These are phyloP conservation scores for Chloris gayana DNA, from an alignment of 176 grass and related monocot genomes.

Conservation along the genomic window DNA sequence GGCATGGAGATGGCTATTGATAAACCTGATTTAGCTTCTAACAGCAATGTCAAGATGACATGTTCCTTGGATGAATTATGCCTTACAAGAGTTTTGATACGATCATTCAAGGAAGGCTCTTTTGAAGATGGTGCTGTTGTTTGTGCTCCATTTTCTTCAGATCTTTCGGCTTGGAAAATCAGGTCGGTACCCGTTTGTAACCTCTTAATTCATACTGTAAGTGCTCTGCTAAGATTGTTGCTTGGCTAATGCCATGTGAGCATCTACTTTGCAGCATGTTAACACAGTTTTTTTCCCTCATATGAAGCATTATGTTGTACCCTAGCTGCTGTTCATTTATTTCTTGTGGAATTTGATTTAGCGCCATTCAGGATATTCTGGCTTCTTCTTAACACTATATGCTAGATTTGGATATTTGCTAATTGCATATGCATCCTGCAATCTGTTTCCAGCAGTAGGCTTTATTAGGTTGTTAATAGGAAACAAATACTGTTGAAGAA, in stretches of 20 bases:
- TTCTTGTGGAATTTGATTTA: not conserved
- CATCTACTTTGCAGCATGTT: not conserved
- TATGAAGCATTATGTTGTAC: not conserved
- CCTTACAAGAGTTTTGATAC: slow-evolving; percentile 71
- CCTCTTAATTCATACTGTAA: not conserved
- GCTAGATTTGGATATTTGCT: slow-evolving; percentile 13
- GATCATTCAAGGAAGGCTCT: slow-evolving; percentile 73
- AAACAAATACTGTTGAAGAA: not conserved
- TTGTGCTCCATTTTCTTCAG: slow-evolving; percentile 67
- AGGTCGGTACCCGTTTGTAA: slow-evolving; percentile 45
- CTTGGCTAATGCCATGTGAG: not conserved
- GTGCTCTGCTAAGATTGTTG: not conserved
- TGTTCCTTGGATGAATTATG: slow-evolving; percentile 43
- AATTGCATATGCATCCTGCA: not conserved
- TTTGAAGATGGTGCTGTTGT: slow-evolving; percentile 88
- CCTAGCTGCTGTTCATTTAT: not conserved
- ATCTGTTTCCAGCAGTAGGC: not conserved
- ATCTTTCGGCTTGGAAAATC: slow-evolving; percentile 77
- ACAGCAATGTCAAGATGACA: not conserved
- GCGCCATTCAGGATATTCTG: slow-evolving; percentile 6
- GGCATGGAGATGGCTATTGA: slow-evolving; percentile 20
- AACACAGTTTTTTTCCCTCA: not conserved
- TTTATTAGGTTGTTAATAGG: not conserved
- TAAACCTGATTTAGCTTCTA: slow-evolving; percentile 33
- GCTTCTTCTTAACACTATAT: slow-evolving; percentile 8